Conservation (phyloP, 2,329 filamentous ascomycete genomes). For the Fusarium oligoseptatum region DNA sequence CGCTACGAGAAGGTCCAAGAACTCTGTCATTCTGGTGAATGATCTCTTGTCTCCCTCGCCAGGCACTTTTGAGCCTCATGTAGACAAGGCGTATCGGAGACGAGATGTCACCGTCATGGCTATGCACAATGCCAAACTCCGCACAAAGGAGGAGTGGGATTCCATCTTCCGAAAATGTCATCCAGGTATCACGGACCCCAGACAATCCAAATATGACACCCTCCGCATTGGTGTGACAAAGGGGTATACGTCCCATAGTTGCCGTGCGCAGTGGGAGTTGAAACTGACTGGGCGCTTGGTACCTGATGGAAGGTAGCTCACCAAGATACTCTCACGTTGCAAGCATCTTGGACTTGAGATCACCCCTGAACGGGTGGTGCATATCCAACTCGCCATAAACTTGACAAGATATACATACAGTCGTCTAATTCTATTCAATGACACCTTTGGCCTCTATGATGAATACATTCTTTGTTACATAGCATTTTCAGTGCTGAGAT, state of each 20-base stretch:
- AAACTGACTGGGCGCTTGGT: background rate
- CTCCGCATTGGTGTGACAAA: background rate
- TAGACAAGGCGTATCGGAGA: constrained; percentile 36
- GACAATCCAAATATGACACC: background rate
- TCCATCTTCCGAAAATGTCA: constrained; percentile 5
- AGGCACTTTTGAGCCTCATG: constrained; percentile 17
- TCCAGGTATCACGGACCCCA: background rate
- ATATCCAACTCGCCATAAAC: background rate
- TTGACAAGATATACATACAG: background rate
- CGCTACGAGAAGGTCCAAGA: constrained; percentile 32
- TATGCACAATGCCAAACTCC: constrained; percentile 40
- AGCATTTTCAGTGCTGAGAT: background rate
- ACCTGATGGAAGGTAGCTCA: background rate
- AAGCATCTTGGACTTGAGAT: background rate
- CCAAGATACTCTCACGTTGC: background rate
- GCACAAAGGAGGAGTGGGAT: constrained; percentile 30
- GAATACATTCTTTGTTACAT: constrained; percentile 13
- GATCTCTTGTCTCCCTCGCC: constrained; percentile 34
- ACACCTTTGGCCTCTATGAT: constrained; percentile 2
- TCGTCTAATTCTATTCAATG: constrained; percentile 8
- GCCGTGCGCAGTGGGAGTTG: constrained; percentile 33
- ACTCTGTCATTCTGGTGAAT: constrained; percentile 24
- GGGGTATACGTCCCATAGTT: constrained; percentile 33
- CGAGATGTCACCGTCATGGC: constrained; percentile 41
- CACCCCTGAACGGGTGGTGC: background rate